Conservation (phyloP, 1,139 yeast genomes). For the Casaregolazyma suthepensis region DNA sequence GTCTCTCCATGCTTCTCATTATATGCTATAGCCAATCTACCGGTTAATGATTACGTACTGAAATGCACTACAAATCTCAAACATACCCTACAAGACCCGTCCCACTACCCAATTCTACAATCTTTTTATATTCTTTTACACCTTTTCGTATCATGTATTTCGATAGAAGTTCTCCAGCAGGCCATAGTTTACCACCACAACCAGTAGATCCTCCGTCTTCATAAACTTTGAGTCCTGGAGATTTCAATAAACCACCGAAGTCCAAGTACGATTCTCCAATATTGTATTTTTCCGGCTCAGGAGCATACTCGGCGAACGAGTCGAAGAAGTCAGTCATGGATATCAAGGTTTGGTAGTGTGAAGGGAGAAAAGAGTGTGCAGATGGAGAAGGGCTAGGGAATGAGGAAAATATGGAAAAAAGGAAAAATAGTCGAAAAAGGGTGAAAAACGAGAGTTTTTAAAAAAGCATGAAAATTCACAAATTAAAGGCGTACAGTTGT, state of each 20-base stretch:
- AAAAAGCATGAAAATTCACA: too few species aligned
- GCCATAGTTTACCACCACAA: conserved; percentile 58
- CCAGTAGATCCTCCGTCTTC: conserved; percentile 55
- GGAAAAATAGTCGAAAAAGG: too few species aligned
- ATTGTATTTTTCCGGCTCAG: conserved; percentile 1
- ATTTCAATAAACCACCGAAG: conserved; percentile 38
- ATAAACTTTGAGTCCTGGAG: conserved; percentile 37
- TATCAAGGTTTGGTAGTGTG: background rate
- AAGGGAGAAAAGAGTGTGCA: background rate
- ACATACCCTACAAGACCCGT: conserved; percentile 49
- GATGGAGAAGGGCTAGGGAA: too few species aligned
- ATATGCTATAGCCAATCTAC: conserved; percentile 6
- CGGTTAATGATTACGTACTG: conserved; percentile 2
- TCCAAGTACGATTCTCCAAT: conserved; percentile 36
- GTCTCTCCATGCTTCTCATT: background rate
- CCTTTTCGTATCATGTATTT: conserved; percentile 37
- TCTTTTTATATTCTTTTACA: conserved; percentile 25
- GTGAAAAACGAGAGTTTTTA: too few species aligned
- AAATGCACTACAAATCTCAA: background rate
- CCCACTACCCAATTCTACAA: conserved; percentile 51
- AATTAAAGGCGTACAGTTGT: background rate
- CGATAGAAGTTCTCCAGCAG: conserved; percentile 50
- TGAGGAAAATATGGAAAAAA: too few species aligned
- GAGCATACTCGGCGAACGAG: conserved; percentile 5
- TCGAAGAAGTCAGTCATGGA: conserved; percentile 6